Conservation (phyloP, 1,284 basidiomycete genomes). For the Ceratobasidium sp. region DNA sequence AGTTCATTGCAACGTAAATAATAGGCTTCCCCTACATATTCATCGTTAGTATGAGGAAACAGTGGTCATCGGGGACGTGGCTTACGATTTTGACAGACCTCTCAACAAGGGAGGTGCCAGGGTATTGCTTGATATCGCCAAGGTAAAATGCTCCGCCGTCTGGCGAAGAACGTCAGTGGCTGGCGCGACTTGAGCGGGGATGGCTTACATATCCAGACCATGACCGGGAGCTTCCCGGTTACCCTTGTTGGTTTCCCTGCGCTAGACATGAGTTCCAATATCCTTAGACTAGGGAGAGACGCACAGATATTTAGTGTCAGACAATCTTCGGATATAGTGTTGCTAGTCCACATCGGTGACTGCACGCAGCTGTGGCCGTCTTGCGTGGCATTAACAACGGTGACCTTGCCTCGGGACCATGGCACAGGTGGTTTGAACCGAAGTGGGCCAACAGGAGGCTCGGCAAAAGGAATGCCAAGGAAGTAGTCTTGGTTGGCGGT, state of each 20-base stretch:
- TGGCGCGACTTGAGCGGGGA: neutral
- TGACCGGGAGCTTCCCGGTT: conserved; percentile 35
- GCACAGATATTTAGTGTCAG: conserved; percentile 43
- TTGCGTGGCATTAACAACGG: conserved; percentile 15
- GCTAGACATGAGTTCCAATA: neutral
- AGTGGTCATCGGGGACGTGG: neutral
- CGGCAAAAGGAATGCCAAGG: conserved; percentile 47
- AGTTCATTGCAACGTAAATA: conserved; percentile 55
- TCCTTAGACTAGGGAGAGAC: neutral
- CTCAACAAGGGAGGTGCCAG: conserved; percentile 10
- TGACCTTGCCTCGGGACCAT: conserved; percentile 3
- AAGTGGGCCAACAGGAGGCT: conserved; percentile 41
- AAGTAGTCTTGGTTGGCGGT: conserved; percentile 46
- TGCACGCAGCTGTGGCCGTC: conserved; percentile 23
- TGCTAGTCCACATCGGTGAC: neutral
- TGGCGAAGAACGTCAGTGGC: neutral
- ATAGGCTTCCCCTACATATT: conserved; percentile 50
- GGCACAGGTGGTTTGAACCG: conserved; percentile 35
- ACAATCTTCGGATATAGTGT: conserved; percentile 44
- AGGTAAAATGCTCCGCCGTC: conserved; percentile 36
- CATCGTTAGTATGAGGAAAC: no score
- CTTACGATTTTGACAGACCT: neutral
- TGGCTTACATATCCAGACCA: conserved; percentile 46
- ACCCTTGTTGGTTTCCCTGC: conserved; percentile 39
- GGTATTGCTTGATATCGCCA: neutral